Base-by-base conservation (phyloP, 441 rosid genomes). In the Croton laevigatus region DNA sequence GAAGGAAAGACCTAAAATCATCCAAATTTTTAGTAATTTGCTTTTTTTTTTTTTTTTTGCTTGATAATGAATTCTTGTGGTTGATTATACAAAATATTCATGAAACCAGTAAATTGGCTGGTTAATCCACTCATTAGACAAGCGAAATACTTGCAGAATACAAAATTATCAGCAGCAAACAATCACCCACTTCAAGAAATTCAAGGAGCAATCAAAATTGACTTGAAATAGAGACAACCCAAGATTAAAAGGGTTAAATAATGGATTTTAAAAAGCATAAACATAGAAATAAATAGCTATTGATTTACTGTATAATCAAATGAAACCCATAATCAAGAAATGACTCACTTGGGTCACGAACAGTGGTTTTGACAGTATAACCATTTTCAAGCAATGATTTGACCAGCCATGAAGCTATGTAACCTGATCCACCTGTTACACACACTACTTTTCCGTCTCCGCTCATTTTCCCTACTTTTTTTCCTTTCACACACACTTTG, bases 371-470 rank as follows among this genome's bases (percentile, higher is more conserved):
- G 74, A 87, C 88, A 4, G 81, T 82, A 78, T 87, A 84, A 20
- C 90, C 88, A 49, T 74, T 82, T 72, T 46, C 76, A 36, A 89
- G 85, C 55, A 89, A 70, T 46, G 78, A 70, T 81, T 85, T 84
- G 36, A 86, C 82, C 0, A 84, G 77, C 88, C 85, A 80, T 0
- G 90, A 85, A 0, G 87, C 88, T 58, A 58, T 58, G 8, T 58
- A 58, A 32, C 61, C 61, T 23, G 61, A 58, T 4, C 61, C 61
- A 23, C 38, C 61, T 9, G 85, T 86, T 2, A 84, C 85, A 32
- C 87, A 81, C 7, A 84, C 86, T 37, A 79, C 78, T 53, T 82
- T 82, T 6, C 84, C 81, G 76, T 59, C 75, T 69, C 76, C 86
- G 13, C 58, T 75, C 78, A 75, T n/a, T 57, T n/a, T 27, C 14